A percentile compares a stretch with the other conserved stretches of the same genome.
Evolutionary conservation across 805 yeast species (phyloP).

Genomic region (Kuraishia piskuri): DNA sequence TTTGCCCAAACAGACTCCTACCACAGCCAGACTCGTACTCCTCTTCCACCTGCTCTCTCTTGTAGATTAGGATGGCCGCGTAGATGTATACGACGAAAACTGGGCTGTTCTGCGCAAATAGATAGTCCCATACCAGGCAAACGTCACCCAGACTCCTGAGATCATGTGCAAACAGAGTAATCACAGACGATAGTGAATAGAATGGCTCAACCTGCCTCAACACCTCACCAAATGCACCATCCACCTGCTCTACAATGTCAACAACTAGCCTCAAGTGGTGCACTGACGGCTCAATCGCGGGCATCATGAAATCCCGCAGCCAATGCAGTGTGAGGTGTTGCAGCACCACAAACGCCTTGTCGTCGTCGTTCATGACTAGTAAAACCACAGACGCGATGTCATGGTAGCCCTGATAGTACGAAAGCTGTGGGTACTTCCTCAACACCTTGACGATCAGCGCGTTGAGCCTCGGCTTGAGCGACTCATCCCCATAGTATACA

Average conservation of each 20-base stretch:
- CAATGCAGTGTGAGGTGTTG: slow-evolving; percentile 50
- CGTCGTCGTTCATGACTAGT: slow-evolving; percentile 33
- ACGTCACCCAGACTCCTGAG: slow-evolving; percentile 37
- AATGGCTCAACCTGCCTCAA: slow-evolving; percentile 41
- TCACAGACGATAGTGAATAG: slow-evolving; percentile 67
- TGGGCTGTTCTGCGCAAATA: slow-evolving; percentile 50
- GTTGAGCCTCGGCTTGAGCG: slow-evolving; percentile 32
- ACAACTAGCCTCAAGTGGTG: slow-evolving; percentile 64
- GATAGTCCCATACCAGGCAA: slow-evolving; percentile 59
- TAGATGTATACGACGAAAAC: slow-evolving; percentile 51
- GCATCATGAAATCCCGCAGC: slow-evolving; percentile 81
- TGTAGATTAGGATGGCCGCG: slow-evolving; percentile 39
- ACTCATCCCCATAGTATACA: slow-evolving; percentile 22
- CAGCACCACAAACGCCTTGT: slow-evolving; percentile 33
- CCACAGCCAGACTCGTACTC: slow-evolving; percentile 22
- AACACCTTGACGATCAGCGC: slow-evolving; percentile 45
- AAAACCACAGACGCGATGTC: slow-evolving; percentile 70
- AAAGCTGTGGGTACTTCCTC: slow-evolving; percentile 48
- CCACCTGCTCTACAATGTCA: slow-evolving; percentile 40
- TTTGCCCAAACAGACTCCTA: slow-evolving; percentile 10
- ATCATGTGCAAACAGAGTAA: slow-evolving; percentile 70
- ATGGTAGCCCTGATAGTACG: slow-evolving; percentile 91
- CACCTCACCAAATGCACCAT: slow-evolving; percentile 31
- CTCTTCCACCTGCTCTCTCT: slow-evolving; percentile 33
- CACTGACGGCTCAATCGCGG: slow-evolving; percentile 55